These are phyloP conservation scores for Torrubiella hemipterigena DNA, from an alignment of 2,329 filamentous ascomycete genomes.

Conservation along the genomic window DNA sequence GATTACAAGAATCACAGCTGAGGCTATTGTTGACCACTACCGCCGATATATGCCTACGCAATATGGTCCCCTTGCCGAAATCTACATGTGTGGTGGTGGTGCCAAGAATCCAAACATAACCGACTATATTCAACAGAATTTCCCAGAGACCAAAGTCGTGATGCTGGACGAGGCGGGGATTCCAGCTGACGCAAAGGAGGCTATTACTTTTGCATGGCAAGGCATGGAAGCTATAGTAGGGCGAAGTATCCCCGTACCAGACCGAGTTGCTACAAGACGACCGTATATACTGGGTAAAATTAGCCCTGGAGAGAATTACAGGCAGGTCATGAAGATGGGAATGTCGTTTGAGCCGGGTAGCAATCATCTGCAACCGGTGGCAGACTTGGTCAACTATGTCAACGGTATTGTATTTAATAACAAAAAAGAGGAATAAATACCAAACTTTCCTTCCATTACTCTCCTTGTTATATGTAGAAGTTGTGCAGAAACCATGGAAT, in stretches of 20 bases:
- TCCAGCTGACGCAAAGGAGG: slow-evolving; percentile 45
- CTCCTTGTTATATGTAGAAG: too few species aligned
- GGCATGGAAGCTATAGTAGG: slow-evolving; percentile 47
- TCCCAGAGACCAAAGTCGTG: slow-evolving; percentile 34
- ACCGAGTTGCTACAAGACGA: slow-evolving; percentile 36
- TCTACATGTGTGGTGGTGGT: slow-evolving; percentile 50
- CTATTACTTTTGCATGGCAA: slow-evolving; percentile 43
- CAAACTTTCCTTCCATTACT: too few species aligned
- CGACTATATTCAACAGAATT: slow-evolving; percentile 35
- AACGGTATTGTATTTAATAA: slow-evolving; percentile 34
- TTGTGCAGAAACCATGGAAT: too few species aligned
- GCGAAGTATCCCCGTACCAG: slow-evolving; percentile 39
- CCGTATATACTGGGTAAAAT: slow-evolving; percentile 43
- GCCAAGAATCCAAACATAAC: slow-evolving; percentile 46
- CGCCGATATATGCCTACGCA: slow-evolving; percentile 32
- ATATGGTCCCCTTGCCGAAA: slow-evolving; percentile 32
- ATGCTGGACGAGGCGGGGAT: slow-evolving; percentile 47
- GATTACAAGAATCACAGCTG: slow-evolving; percentile 45
- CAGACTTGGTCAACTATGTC: slow-evolving; percentile 36
- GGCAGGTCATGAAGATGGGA: slow-evolving; percentile 37
- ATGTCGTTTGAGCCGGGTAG: slow-evolving; percentile 34
- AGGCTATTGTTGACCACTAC: slow-evolving; percentile 40
- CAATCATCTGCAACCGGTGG: slow-evolving; percentile 32
- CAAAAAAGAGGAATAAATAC: slow-evolving; percentile 16
- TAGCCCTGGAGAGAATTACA: slow-evolving; percentile 40